Evolutionary conservation across 2,329 filamentous ascomycete genomes (phyloP).

Genomic region (Pseudodiploospora longispora): DNA sequence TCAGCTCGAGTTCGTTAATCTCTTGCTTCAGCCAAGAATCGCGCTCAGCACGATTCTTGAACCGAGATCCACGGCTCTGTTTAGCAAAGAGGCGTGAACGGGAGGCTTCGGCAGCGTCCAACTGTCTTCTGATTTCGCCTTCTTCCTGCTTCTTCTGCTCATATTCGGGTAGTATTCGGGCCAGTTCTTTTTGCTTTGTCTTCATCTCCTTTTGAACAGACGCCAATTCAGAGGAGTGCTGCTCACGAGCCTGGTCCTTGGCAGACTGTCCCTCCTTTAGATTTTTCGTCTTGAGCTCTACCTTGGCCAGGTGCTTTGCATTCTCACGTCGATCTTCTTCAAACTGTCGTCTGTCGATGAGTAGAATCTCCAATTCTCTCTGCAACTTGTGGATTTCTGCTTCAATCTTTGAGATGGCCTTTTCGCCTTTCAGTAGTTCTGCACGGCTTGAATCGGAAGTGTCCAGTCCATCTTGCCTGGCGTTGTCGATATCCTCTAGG

Average conservation of each 20-base stretch:
- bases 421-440: conserved; percentile 69
- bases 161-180: conserved; percentile 68
- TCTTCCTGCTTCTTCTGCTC: conserved; percentile 67
- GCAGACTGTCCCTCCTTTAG: conserved; percentile 75
- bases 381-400: conserved; percentile 70
- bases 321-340: conserved; percentile 84
- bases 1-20: conserved; percentile 69
- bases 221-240: conserved; percentile 64
- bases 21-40: conserved; percentile 76
- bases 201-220: conserved; percentile 67
- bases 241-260: conserved; percentile 62
- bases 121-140: conserved; percentile 56
- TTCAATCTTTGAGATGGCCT: conserved; percentile 68
- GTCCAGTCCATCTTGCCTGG: conserved; percentile 73
- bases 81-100: conserved; percentile 81
- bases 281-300: conserved; percentile 76
- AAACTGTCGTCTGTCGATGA: conserved; percentile 76
- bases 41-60: conserved; percentile 79
- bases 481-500: conserved; percentile 75
- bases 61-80: conserved; percentile 80
- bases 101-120: conserved; percentile 68
- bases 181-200: conserved; percentile 67
- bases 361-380: conserved; percentile 75
- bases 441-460: conserved; percentile 74
- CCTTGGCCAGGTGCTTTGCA: conserved; percentile 71